Conservation (phyloP, 2,329 filamentous ascomycete species). For the Stylonectria norvegica region DNA sequence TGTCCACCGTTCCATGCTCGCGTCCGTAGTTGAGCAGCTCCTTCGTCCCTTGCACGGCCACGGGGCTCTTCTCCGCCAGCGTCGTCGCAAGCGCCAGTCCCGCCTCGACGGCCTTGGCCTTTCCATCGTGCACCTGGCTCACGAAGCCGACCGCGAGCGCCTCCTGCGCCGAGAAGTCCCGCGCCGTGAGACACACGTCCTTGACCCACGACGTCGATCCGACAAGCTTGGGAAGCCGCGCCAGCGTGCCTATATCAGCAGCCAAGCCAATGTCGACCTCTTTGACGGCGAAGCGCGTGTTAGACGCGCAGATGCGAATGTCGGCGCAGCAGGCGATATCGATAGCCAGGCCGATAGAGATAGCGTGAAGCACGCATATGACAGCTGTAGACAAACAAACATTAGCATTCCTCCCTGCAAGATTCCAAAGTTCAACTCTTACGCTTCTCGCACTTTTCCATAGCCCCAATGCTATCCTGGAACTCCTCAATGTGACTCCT, state of each 20-base stretch:
- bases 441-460: slow-evolving; percentile 90
- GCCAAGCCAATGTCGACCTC: slow-evolving; percentile 81
- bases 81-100: slow-evolving; percentile 61
- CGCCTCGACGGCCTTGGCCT: slow-evolving; percentile 59
- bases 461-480: slow-evolving; percentile 69
- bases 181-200: slow-evolving; percentile 69
- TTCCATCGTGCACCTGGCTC: slow-evolving; percentile 59
- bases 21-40: slow-evolving; percentile 78
- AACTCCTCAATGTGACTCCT: slow-evolving; percentile 73
- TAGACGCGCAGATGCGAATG: slow-evolving; percentile 60
- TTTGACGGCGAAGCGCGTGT: slow-evolving; percentile 67
- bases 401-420: neutral
- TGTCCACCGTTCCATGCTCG: slow-evolving; percentile 74
- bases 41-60: slow-evolving; percentile 85
- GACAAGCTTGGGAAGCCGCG: slow-evolving; percentile 69
- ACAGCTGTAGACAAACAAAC: slow-evolving; percentile 54
- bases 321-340: slow-evolving; percentile 70
- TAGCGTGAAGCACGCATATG: slow-evolving; percentile 75
- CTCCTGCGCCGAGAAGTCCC: slow-evolving; percentile 66
- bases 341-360: slow-evolving; percentile 73
- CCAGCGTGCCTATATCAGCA: slow-evolving; percentile 74
- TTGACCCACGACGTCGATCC: slow-evolving; percentile 73
- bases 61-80: slow-evolving; percentile 78
- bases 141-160: slow-evolving; percentile 69
- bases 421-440: slow-evolving; percentile 31